Conservation (phyloP, 1,284 basidiomycete species). For the Puccinia hordei region DNA sequence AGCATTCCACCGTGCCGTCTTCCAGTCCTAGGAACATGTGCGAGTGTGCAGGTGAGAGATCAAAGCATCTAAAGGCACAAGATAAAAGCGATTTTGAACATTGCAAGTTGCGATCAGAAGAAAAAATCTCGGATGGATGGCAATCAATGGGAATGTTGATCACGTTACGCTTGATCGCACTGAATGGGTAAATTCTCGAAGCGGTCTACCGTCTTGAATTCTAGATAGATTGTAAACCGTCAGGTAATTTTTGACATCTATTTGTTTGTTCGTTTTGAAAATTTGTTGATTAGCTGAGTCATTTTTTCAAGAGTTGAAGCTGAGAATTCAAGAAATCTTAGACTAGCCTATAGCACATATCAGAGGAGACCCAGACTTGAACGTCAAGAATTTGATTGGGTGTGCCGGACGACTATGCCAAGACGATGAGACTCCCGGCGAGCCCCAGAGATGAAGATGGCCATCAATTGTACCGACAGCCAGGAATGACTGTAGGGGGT, state of each 20-base stretch:
- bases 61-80: slow-evolving; percentile 66
- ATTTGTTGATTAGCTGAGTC: background rate
- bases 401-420: slow-evolving; percentile 65
- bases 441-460: slow-evolving; percentile 68
- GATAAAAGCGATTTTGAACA: background rate
- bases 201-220: slow-evolving; percentile 64
- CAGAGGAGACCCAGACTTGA: slow-evolving; percentile 66
- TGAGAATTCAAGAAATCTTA: background rate
- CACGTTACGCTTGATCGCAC: slow-evolving; percentile 65
- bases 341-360: slow-evolving; percentile 68
- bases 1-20: slow-evolving; percentile 61
- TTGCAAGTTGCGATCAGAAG: slow-evolving; percentile 17
- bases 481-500: slow-evolving; percentile 73
- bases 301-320: background rate
- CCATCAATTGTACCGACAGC: slow-evolving; percentile 69
- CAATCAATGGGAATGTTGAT: slow-evolving; percentile 53
- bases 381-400: slow-evolving; percentile 68
- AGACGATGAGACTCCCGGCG: slow-evolving; percentile 64
- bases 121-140: slow-evolving; percentile 55
- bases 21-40: slow-evolving; percentile 67
- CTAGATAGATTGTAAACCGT: slow-evolving; percentile 70
- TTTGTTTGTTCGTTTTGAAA: background rate
- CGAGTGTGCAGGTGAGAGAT: slow-evolving; percentile 72
- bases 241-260: slow-evolving; percentile 70
- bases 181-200: slow-evolving; percentile 64